Conservation (phyloP, 164 flowering plant genomes). For the Amborella trichopoda region DNA sequence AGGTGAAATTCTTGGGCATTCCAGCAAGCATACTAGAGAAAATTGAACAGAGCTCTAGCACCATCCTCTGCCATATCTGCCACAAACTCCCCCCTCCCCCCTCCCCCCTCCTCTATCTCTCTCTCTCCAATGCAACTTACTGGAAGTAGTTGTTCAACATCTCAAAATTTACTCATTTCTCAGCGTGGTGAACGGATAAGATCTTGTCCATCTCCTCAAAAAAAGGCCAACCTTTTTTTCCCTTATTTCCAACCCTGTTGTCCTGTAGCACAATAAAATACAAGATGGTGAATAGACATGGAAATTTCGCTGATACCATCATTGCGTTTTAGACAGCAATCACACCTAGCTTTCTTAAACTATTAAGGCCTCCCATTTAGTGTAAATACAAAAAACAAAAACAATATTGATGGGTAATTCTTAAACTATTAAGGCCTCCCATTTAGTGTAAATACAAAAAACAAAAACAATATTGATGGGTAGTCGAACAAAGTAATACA, state of each 20-base stretch:
- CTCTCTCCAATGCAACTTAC: conserved; percentile 1
- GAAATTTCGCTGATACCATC: neutral
- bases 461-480: neutral
- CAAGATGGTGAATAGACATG: neutral
- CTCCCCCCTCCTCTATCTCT: conserved; percentile 6
- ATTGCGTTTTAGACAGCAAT: too few relatives aligned
- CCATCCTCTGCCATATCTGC: neutral
- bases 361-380: neutral
- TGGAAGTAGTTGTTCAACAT: neutral
- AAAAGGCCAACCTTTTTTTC: conserved; percentile 62
- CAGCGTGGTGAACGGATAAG: conserved; percentile 19
- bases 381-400: neutral
- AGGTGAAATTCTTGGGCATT: too few relatives aligned
- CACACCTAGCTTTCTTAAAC: neutral
- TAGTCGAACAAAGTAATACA: neutral
- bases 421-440: neutral
- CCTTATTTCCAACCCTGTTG: conserved; percentile 28
- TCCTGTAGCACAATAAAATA: conserved; percentile 36
- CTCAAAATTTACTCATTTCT: neutral
- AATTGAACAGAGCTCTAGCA: too few relatives aligned
- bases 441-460: neutral
- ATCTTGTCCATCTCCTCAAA: conserved; percentile 50
- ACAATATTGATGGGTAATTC: neutral
- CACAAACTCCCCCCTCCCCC: neutral
- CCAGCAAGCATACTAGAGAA: too few relatives aligned